These are phyloP conservation scores for Starmerella bombicola DNA, from an alignment of 805 yeast genomes.

Conservation along the genomic window DNA sequence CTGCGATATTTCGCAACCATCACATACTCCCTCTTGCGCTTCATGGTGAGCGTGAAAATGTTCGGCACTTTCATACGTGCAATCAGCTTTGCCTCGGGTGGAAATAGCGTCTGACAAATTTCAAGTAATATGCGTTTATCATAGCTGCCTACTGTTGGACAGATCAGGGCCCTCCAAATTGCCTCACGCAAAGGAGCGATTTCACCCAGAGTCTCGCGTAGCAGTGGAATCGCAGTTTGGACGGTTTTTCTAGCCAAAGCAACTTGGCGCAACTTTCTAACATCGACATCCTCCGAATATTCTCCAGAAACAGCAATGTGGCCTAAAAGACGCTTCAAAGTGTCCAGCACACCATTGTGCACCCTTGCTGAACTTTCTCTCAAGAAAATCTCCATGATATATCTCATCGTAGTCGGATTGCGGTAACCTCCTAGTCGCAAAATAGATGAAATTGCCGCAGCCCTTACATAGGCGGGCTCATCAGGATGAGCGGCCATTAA, in stretches of 20 bases:
- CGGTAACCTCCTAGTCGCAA: constrained; percentile 66
- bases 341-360: constrained; percentile 37
- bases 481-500: constrained; percentile 40
- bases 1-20: constrained; percentile 39
- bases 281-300: constrained; percentile 4
- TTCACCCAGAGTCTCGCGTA: constrained; percentile 45
- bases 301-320: constrained; percentile 53
- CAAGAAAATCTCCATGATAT: constrained; percentile 45
- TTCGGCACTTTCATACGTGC: constrained; percentile 58
- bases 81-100: constrained; percentile 45
- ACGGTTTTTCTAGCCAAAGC: constrained; percentile 51
- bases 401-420: constrained; percentile 46
- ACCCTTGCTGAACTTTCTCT: constrained; percentile 46
- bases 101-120: constrained; percentile 51
- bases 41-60: constrained; percentile 53
- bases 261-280: constrained; percentile 40
- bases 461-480: constrained; percentile 42
- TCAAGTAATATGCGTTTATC: constrained; percentile 54
- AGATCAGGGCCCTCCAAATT: constrained; percentile 55
- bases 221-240: constrained; percentile 51
- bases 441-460: constrained; percentile 59
- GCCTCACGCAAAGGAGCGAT: constrained; percentile 43
- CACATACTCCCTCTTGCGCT: constrained; percentile 31
- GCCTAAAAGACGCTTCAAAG: constrained; percentile 45
- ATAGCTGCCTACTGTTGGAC: constrained; percentile 46